phyloP scores from a whole-genome alignment of 129 eudicot species.

The Mikania micrantha region DNA sequence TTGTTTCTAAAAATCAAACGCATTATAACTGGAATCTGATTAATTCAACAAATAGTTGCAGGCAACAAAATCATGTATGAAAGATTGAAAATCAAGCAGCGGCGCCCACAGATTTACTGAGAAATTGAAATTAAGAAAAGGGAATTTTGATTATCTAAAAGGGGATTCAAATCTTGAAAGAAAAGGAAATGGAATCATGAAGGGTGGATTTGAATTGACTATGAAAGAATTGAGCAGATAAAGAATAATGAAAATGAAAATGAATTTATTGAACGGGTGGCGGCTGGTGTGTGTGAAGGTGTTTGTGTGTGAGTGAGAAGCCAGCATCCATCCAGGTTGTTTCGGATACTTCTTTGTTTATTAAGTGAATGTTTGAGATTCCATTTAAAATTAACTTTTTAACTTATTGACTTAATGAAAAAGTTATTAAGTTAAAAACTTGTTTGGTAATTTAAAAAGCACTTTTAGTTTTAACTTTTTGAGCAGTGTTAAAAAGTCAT shows the following conservation, averaged over 20 bases:
- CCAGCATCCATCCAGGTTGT: background rate
- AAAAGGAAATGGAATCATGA: background rate
- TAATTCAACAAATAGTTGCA: background rate
- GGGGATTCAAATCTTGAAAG: conserved; percentile 6
- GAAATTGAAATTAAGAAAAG: background rate
- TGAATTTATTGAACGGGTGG: conserved; percentile 12
- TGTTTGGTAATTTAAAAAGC: too few species aligned
- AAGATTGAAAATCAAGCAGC: background rate
- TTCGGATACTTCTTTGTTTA: background rate
- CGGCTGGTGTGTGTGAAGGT: conserved; percentile 21
- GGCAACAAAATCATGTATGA: background rate
- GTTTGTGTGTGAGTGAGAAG: conserved; percentile 12
- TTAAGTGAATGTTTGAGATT: too few species aligned
- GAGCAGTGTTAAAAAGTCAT: too few species aligned
- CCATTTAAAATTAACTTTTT: too few species aligned
- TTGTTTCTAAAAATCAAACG: conserved; percentile 21
- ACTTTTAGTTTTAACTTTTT: too few species aligned
- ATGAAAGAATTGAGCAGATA: background rate
- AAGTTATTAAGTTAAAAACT: too few species aligned
- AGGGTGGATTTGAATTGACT: conserved; percentile 13
- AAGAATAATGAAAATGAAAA: background rate
- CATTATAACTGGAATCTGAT: conserved; percentile 5
- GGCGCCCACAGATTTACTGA: conserved; percentile 14
- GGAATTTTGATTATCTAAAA: background rate
- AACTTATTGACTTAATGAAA: too few species aligned